These are phyloP conservation scores for Blastobotrys raffinosifermentans DNA, from an alignment of 1,139 yeast genomes.

Conservation along the genomic window DNA sequence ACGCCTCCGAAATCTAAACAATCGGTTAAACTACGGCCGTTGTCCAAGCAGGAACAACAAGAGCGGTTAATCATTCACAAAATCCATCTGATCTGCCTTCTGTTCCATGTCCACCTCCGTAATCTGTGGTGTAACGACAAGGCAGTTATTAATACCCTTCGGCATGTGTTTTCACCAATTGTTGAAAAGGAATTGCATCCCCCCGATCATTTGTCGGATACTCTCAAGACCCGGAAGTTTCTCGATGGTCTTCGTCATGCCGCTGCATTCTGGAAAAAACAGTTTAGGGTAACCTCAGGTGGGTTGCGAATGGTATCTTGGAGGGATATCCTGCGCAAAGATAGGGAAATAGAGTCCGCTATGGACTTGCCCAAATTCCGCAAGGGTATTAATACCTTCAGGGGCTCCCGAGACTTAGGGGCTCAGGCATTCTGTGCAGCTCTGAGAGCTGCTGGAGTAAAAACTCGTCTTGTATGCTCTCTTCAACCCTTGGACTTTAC, in stretches of 20 bases:
- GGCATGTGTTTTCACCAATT: conserved; percentile 43
- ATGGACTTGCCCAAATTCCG: conserved; percentile 21
- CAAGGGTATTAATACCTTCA: conserved; percentile 17
- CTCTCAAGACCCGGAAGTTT: conserved; percentile 57
- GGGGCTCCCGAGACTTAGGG: conserved; percentile 72
- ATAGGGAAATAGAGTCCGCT: conserved; percentile 21
- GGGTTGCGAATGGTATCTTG: conserved; percentile 49
- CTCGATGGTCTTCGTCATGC: conserved; percentile 68
- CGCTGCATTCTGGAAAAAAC: conserved; percentile 55
- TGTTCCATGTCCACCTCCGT: conserved; percentile 59
- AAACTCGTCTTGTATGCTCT: conserved; percentile 71
- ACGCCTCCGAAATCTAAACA: conserved; percentile 4
- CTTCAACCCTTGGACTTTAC: conserved; percentile 88
- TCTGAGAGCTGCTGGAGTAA: conserved; percentile 62
- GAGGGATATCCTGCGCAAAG: conserved; percentile 45
- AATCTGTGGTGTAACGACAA: conserved; percentile 70
- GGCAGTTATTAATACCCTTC: conserved; percentile 28
- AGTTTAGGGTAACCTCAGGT: conserved; percentile 44
- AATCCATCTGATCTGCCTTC: conserved; percentile 49
- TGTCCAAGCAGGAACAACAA: conserved; percentile 48
- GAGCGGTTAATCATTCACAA: conserved; percentile 54
- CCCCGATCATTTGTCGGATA: conserved; percentile 35
- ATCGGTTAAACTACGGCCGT: conserved; percentile 15
- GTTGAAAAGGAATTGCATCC: conserved; percentile 47
- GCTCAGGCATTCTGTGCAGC: conserved; percentile 85